A percentile compares a stretch with the other conserved stretches of the same genome.
phyloP scores from a whole-genome alignment of 306 rosid species.

The Malus sylvestris region DNA sequence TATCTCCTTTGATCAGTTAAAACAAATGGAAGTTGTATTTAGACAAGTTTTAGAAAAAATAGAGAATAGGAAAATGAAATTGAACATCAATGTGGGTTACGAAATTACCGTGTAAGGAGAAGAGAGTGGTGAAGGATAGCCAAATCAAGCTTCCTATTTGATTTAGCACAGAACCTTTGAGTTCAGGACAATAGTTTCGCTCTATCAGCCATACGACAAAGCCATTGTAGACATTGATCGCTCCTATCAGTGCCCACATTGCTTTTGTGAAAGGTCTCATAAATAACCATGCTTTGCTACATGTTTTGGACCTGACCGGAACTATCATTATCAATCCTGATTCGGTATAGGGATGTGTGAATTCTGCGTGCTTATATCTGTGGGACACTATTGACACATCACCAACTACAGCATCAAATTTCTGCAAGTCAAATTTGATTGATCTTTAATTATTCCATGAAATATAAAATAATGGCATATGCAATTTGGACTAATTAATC shows the following conservation, averaged over 20 bases:
- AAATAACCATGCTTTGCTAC: slow-evolving; percentile 28
- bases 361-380: slow-evolving; percentile 30
- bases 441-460: not conserved
- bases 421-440: slow-evolving; percentile 6
- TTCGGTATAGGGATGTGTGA: slow-evolving; percentile 40
- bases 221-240: slow-evolving; percentile 34
- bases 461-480: not conserved
- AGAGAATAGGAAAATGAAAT: not conserved
- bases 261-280: slow-evolving; percentile 40
- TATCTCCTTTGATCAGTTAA: slow-evolving; percentile 16
- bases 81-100: slow-evolving; percentile 8
- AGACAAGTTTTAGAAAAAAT: not conserved
- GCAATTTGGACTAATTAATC: not conserved
- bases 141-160: slow-evolving; percentile 36
- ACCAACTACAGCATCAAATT: slow-evolving; percentile 44
- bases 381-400: slow-evolving; percentile 30
- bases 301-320: slow-evolving; percentile 16
- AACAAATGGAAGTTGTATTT: not conserved
- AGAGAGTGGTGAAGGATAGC: slow-evolving; percentile 38
- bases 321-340: slow-evolving; percentile 47
- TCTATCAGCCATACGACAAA: slow-evolving; percentile 49
- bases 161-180: slow-evolving; percentile 25
- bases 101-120: slow-evolving; percentile 23
- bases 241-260: slow-evolving; percentile 36
- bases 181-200: slow-evolving; percentile 19